Conservation (phyloP, 2,329 filamentous ascomycete species). For the Cercospora sesami region DNA sequence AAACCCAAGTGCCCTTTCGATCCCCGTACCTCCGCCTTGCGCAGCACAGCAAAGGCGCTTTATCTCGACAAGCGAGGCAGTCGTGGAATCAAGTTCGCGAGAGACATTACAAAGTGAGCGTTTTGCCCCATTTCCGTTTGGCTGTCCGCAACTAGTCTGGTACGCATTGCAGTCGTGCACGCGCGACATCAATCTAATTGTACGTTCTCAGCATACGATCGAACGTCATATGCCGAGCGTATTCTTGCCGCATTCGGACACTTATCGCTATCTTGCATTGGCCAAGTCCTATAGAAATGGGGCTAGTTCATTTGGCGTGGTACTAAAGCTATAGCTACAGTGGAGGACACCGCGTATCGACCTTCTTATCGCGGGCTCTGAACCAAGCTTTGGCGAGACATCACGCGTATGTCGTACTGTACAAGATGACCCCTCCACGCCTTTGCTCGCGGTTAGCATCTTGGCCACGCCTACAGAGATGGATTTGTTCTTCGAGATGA, state of each 20-base stretch:
- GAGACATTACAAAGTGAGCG: too few species aligned
- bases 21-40: too few species aligned
- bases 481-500: neutral
- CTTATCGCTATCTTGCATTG: slow-evolving; percentile 7
- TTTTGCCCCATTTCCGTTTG: too few species aligned
- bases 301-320: neutral
- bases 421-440: neutral
- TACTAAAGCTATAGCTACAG: slow-evolving; percentile 3
- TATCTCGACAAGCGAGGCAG: too few species aligned
- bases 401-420: neutral
- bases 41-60: too few species aligned
- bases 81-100: too few species aligned
- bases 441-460: neutral
- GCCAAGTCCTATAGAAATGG: neutral
- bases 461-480: neutral
- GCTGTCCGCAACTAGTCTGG: neutral
- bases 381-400: slow-evolving; percentile 5
- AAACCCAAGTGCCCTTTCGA: too few species aligned
- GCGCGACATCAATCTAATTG: neutral
- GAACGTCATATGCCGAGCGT: neutral
- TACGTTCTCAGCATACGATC: neutral
- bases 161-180: neutral
- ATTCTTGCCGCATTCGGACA: slow-evolving; percentile 6
- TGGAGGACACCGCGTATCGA: slow-evolving; percentile 3
- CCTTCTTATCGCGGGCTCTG: slow-evolving; percentile 12